A percentile compares a stretch with the other conserved stretches of the same genome.
Conservation (phyloP, 1,284 basidiomycete species). For the Puccinia coronata region DNA sequence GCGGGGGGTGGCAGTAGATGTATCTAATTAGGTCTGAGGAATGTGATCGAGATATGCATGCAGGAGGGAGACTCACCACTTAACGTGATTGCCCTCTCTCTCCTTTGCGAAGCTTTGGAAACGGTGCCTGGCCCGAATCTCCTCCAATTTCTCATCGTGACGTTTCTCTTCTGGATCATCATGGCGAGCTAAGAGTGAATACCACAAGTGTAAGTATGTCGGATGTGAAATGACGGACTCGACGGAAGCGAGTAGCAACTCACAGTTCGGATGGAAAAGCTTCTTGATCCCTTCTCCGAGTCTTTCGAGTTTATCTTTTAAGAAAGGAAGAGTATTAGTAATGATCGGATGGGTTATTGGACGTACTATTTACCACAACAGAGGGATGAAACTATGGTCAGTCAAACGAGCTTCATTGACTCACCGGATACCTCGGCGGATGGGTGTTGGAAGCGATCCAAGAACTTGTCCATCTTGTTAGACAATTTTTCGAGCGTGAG, state of each 20-base stretch:
- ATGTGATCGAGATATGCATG: background rate
- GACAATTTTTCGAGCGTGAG: background rate
- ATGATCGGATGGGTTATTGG: background rate
- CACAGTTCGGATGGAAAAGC: slow-evolving; percentile 8
- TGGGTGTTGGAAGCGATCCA: background rate
- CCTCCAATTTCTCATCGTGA: slow-evolving; percentile 15
- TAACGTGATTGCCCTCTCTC: slow-evolving; percentile 71
- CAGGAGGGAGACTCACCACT: slow-evolving; percentile 72
- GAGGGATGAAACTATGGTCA: no score
- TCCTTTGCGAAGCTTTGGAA: slow-evolving; percentile 75
- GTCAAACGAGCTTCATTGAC: no score
- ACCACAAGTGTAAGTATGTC: background rate
- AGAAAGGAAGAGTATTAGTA: background rate
- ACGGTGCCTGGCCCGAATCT: slow-evolving; percentile 64
- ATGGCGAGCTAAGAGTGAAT: slow-evolving; percentile 35
- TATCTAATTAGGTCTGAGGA: background rate
- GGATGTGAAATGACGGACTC: background rate
- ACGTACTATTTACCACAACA: no score
- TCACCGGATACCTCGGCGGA: background rate
- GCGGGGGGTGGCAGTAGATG: slow-evolving; percentile 19
- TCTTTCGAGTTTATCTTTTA: slow-evolving; percentile 17
- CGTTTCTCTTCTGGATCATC: slow-evolving; percentile 45
- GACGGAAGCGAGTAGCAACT: background rate
- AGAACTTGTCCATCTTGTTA: background rate
- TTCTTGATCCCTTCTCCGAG: slow-evolving; percentile 22